Evolutionary conservation across 257 asterid genomes (phyloP).

Genomic region (Penstemon eatonii): DNA sequence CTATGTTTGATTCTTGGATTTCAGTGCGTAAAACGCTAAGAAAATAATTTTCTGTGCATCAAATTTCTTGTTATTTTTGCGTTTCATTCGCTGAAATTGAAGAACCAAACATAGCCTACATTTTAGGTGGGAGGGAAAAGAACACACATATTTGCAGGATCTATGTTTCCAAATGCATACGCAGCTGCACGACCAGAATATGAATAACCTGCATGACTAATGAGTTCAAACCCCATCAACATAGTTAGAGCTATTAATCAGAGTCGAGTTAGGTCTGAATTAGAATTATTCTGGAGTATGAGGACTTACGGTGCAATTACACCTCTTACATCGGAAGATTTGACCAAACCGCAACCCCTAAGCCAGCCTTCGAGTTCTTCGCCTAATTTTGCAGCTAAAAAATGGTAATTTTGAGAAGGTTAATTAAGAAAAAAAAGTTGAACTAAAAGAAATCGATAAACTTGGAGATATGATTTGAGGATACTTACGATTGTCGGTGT

Average conservation of each 20-base stretch:
- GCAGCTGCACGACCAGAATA: slow-evolving; percentile 99
- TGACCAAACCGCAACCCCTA: slow-evolving; percentile 56
- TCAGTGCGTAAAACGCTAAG: not conserved
- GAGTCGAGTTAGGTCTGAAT: not conserved
- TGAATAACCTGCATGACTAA: slow-evolving; percentile 98
- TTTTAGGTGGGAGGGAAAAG: not conserved
- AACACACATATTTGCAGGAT: slow-evolving; percentile 73
- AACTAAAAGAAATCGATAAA: not conserved
- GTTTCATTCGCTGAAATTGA: too few relatives aligned
- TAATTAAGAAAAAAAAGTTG: not conserved
- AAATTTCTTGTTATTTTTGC: too few relatives aligned
- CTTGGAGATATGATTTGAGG: slow-evolving; percentile 8
- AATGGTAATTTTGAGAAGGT: slow-evolving; percentile 5
- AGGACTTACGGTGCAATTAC: slow-evolving; percentile 97
- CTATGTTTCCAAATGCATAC: slow-evolving; percentile 91
- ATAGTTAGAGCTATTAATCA: slow-evolving; percentile 17
- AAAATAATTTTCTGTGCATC: not conserved
- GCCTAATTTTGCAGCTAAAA: slow-evolving; percentile 58
- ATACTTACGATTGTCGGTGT: slow-evolving; percentile 84
- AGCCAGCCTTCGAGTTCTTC: slow-evolving; percentile 96
- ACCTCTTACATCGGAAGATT: slow-evolving; percentile 82
- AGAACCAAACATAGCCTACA: too few relatives aligned
- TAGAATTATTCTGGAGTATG: not conserved
- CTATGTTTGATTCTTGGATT: not conserved
- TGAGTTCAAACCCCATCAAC: slow-evolving; percentile 30